Base-by-base conservation (phyloP, 2,329 filamentous ascomycete genomes). In the Colletotrichum echinochloae region DNA sequence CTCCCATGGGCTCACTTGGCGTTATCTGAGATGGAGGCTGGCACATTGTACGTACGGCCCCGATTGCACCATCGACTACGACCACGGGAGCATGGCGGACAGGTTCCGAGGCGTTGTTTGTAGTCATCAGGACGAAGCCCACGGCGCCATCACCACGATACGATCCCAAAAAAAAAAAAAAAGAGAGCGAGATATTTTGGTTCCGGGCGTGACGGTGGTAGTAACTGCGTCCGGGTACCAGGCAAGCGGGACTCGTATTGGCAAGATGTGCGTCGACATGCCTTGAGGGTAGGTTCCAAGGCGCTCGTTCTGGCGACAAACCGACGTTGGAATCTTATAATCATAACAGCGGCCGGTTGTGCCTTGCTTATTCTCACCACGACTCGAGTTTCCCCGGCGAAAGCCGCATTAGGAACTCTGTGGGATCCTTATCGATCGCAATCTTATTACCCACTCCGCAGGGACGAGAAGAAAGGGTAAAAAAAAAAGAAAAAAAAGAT, bases 11-110 rank as follows among this genome's bases (percentile, higher is more conserved):
- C 49, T 52, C 28, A 44, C 18, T 23, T 28, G 12, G 9, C 14
- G 30, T 16, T 46, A 18, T 44, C 26, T 28, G 28, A 20, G 39
- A 1, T 12, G 12, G 48, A 23, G 37, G 20, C 30, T 44, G 56
- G 23, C 52, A 87, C 84, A 0, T 86, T 84, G 1, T 87, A 76
- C 74, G 18, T 77, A 78, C 33, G 84, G 85, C 12, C 84, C 82
- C 2, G 81, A 84, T 59, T 75, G 83, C 62, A 78, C 77, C 2
- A 83, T 88, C 77, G 88, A 88, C 76, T 87, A 87, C 76, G 82
- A 80, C 76, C 87, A 87, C 76, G 82, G 80, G 60, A 83, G 77
- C 1, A 80, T 74, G 0, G 81, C 83, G 0, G 71, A 84, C 69
- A 86, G 86, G 85, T 80, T 80, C 79, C 4, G 74, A 76, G 3